These are phyloP conservation scores for Agastache rugosa DNA, from an alignment of 257 asterid genomes.

Conservation along the genomic window DNA sequence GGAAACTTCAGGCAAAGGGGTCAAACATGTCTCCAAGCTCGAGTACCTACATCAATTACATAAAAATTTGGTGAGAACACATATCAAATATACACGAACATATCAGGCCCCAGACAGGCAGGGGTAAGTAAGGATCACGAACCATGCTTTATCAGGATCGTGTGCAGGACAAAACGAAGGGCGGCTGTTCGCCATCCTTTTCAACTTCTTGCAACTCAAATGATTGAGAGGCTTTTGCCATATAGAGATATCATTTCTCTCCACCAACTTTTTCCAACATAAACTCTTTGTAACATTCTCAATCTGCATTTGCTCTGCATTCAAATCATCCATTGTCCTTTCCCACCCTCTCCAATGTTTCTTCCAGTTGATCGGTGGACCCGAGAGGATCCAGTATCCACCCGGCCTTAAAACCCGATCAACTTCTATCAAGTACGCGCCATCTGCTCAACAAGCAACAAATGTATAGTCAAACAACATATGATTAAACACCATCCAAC, in stretches of 20 bases:
- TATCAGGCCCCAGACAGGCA: neutral
- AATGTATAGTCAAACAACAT: neutral
- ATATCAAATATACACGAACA: too few species aligned
- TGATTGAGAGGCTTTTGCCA: constrained; percentile 90
- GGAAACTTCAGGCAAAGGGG: constrained; percentile 71
- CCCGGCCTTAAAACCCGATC: constrained; percentile 89
- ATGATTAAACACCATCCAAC: neutral
- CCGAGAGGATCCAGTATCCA: constrained; percentile 93
- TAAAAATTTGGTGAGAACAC: neutral
- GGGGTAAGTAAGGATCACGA: constrained; percentile 9
- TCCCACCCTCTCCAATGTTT: constrained; percentile 81
- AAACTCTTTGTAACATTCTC: constrained; percentile 67
- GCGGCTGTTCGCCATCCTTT: constrained; percentile 33
- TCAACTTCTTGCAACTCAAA: constrained; percentile 46
- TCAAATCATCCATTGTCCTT: constrained; percentile 65
- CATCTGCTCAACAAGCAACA: constrained; percentile 48
- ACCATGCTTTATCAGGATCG: constrained; percentile 82
- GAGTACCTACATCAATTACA: constrained; percentile 58
- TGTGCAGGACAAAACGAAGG: constrained; percentile 61
- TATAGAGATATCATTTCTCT: constrained; percentile 73
- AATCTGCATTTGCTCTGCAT: constrained; percentile 75
- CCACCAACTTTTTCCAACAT: constrained; percentile 87
- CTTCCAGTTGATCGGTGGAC: constrained; percentile 90
- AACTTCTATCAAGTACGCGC: constrained; percentile 76
- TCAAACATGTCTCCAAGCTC: constrained; percentile 65